These are phyloP conservation scores for Sedum album DNA, from an alignment of 164 flowering plant genomes.

Conservation along the genomic window DNA sequence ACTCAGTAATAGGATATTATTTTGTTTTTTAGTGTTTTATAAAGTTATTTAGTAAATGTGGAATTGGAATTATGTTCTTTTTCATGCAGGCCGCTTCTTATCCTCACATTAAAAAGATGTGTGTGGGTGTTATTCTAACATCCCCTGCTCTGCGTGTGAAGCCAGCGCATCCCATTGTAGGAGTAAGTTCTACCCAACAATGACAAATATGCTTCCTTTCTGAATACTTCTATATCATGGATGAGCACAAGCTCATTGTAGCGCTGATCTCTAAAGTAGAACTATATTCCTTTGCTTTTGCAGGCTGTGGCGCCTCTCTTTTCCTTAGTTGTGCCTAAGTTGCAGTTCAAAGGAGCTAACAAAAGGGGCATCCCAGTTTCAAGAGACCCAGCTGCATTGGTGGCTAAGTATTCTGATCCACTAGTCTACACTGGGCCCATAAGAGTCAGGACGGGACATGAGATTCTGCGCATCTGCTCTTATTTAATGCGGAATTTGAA, in stretches of 20 bases:
- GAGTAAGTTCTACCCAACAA: slow-evolving; percentile 34
- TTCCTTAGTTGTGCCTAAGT: slow-evolving; percentile 54
- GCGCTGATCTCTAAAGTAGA: background rate
- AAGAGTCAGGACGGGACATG: slow-evolving; percentile 90
- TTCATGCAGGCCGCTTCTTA: slow-evolving; percentile 61
- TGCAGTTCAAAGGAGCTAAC: slow-evolving; percentile 54
- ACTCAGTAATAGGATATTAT: background rate
- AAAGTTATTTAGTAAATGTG: too few relatives aligned
- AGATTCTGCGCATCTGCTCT: slow-evolving; percentile 76
- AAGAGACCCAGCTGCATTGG: slow-evolving; percentile 64
- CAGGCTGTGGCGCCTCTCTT: slow-evolving; percentile 83
- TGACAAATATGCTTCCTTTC: background rate
- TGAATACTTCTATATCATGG: background rate
- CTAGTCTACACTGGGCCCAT: slow-evolving; percentile 83
- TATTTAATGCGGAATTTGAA: slow-evolving; percentile 66
- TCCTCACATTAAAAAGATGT: slow-evolving; percentile 58
- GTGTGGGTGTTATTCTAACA: slow-evolving; percentile 82
- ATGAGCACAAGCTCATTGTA: background rate
- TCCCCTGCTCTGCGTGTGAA: slow-evolving; percentile 96
- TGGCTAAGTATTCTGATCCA: slow-evolving; percentile 84
- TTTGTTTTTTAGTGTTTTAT: background rate
- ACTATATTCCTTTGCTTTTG: background rate
- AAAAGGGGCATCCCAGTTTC: slow-evolving; percentile 59
- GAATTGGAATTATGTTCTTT: background rate
- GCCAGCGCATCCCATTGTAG: slow-evolving; percentile 95